Evolutionary conservation across 2,329 filamentous ascomycete genomes (phyloP).

Genomic region (Cytospora piceae): DNA sequence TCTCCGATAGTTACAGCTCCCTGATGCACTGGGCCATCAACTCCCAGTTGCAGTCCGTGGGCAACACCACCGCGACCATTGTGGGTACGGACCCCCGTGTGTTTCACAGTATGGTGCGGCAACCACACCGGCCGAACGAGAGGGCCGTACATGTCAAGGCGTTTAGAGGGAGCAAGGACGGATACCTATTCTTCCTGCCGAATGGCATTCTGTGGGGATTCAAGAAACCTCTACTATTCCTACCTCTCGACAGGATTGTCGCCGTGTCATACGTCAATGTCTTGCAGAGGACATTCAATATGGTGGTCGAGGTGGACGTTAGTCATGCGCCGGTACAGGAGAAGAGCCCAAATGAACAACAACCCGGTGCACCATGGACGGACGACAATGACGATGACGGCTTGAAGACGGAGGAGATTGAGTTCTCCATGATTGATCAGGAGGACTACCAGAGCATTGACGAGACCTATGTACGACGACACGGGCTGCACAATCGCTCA

Average conservation of each 20-base stretch:
- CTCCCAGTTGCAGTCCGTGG: slow-evolving; percentile 53
- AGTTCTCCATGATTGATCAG: slow-evolving; percentile 72
- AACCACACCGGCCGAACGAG: slow-evolving; percentile 63
- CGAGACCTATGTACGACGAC: slow-evolving; percentile 61
- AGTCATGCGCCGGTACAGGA: slow-evolving; percentile 23
- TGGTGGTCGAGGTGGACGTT: slow-evolving; percentile 63
- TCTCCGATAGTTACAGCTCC: slow-evolving; percentile 62
- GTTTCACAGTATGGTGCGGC: slow-evolving; percentile 60
- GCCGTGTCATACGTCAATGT: slow-evolving; percentile 71
- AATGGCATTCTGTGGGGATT: slow-evolving; percentile 71
- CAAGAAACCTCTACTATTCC: slow-evolving; percentile 70
- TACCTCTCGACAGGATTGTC: slow-evolving; percentile 62
- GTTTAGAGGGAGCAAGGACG: slow-evolving; percentile 70
- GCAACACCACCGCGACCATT: slow-evolving; percentile 51
- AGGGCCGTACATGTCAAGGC: slow-evolving; percentile 68
- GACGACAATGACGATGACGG: neutral
- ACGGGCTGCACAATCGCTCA: slow-evolving; percentile 67
- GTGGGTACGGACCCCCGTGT: slow-evolving; percentile 57
- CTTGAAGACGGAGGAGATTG: slow-evolving; percentile 61
- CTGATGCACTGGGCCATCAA: slow-evolving; percentile 65
- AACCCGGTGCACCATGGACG: slow-evolving; percentile 30
- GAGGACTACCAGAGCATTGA: slow-evolving; percentile 69
- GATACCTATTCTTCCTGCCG: slow-evolving; percentile 68
- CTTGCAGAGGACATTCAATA: slow-evolving; percentile 70
- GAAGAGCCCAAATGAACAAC: neutral